Base-by-base conservation (phyloP, 2,329 filamentous ascomycete species). In the Cladosporium sphaerospermum region DNA sequence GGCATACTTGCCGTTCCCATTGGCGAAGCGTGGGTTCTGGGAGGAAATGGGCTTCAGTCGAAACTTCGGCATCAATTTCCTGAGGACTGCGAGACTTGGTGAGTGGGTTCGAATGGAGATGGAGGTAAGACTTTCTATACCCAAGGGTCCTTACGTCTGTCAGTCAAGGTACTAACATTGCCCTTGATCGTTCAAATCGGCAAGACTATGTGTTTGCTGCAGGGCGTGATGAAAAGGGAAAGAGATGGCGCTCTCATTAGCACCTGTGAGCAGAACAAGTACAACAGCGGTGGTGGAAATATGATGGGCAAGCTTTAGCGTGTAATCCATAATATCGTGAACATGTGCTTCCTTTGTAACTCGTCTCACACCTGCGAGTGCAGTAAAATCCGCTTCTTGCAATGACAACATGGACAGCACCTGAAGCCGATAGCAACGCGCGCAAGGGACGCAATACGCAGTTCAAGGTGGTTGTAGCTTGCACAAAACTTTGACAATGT, bases 191-290 rank as follows among this genome's bases (percentile, higher is more conserved):
- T 19, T 9, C 46, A 49, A 28, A 49, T 55, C 16, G 60, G 61
- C 2, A 63, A 61, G 50, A 49, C 60, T 3, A 41, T 63, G 40
- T 55, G 54, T 13, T 40, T 64, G 23, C 48, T 62, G 19, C 57
- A 54, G 16, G 62, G 58, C 6, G 56, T 43, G n/a, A 49, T 64
- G 54, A 59, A 49, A 45, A 55, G 62, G 11, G 57, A 63, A 45
- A 28, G 40, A 8, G 62, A 64, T 47, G 57, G 61, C 3, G 56
- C 56, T 5, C 44, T 62, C 37, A 51, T 63, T 9, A 55, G 56
- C 8, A 59, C 60, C 23, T 63, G 60, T 16, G 61, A 63, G 46
- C 61, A 62, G 44, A 59, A 61, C 52, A 60, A 61, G 52, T 62
- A 60, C 31, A 63, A 62, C 19, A 54, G 56, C 14, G 61, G 62